Base-by-base conservation (phyloP, 148 eudicot species). In the Diospyros lotus region DNA sequence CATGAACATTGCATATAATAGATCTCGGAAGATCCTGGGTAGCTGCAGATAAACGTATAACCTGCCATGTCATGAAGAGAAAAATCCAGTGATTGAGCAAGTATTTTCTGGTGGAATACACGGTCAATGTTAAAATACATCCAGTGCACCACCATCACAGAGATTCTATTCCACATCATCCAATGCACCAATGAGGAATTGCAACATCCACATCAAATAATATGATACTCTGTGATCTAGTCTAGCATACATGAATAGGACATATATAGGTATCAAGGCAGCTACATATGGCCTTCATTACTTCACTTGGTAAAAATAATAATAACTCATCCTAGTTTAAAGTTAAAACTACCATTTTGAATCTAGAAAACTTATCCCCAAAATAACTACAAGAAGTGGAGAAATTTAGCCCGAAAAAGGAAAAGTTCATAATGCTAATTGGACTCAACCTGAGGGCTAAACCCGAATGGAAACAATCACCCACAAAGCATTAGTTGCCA, bases 11-110 rank as follows among this genome's bases (percentile, higher is more conserved):
- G 91, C 99, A 95, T 79, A 95, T 77, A 8, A 92, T 79, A 61
- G 99, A 92, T 82, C 93, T 87, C 0, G 96, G 97, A 66, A 95
- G 89, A 15, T 92, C 96, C 82, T 95, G 99, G 53, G 99, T 95
- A 17, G 99, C 97, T 77, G 87, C 99, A 66, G 99, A 95, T 78
- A 95, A 73, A 76, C 99, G 84, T 78, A 95, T 95, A 41, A 92
- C 99, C 99, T 94, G 92, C 85, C 83, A 82, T 75, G 64, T 72
- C 39, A 71, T 52, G 68, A 71, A 53, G 61, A 48, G 58, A 73
- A 15, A 81, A 39, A 74, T 59, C 7, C 3, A 28, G 73, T 53
- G 44, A 73, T 10, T 41, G 38, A 45, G 72, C 41, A 10, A 68
- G 5, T n/a, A 40, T 60, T 63, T 42, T n/a, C 48, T 28, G 43